These are phyloP conservation scores for Neurospora crassa DNA, from an alignment of 2,329 filamentous ascomycete genomes.

Conservation along the genomic window DNA sequence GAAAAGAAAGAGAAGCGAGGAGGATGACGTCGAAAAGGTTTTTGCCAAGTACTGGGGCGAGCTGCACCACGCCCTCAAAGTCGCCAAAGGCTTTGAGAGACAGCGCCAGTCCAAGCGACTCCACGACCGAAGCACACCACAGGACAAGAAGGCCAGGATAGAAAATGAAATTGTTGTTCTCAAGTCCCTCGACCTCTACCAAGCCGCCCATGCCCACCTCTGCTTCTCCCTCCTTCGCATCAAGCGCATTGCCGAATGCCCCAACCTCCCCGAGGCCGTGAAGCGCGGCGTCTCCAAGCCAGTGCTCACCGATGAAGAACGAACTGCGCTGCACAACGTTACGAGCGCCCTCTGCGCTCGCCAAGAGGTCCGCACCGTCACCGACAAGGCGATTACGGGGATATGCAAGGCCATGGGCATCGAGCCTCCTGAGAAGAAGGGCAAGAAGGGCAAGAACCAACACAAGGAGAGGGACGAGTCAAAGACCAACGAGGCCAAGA, in stretches of 20 bases:
- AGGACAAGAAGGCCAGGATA: constrained; percentile 47
- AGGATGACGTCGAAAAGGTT: constrained; percentile 36
- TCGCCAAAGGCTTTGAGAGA: constrained; percentile 66
- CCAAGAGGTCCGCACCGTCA: constrained; percentile 37
- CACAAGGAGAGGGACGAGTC: constrained; percentile 12
- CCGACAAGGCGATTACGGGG: constrained; percentile 38
- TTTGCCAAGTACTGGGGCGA: constrained; percentile 48
- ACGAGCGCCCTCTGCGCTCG: constrained; percentile 48
- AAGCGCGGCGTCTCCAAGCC: constrained; percentile 38
- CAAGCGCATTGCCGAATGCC: constrained; percentile 40
- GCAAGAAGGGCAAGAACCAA: constrained; percentile 24
- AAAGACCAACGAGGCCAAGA: constrained; percentile 21
- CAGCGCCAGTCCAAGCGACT: constrained; percentile 61
- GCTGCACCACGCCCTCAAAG: constrained; percentile 58
- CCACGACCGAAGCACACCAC: constrained; percentile 33
- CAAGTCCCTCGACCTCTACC: constrained; percentile 50
- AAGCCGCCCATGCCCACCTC: constrained; percentile 47
- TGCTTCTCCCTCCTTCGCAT: constrained; percentile 44
- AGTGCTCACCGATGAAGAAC: constrained; percentile 42
- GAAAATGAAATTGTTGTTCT: constrained; percentile 50
- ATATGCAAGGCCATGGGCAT: constrained; percentile 41
- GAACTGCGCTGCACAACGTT: constrained; percentile 44
- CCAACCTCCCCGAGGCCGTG: constrained; percentile 40
- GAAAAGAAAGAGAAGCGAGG: constrained; percentile 46
- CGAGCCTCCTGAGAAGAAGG: constrained; percentile 34